phyloP scores from a whole-genome alignment of 495 filamentous ascomycete genomes.

The Darksidea phi region DNA sequence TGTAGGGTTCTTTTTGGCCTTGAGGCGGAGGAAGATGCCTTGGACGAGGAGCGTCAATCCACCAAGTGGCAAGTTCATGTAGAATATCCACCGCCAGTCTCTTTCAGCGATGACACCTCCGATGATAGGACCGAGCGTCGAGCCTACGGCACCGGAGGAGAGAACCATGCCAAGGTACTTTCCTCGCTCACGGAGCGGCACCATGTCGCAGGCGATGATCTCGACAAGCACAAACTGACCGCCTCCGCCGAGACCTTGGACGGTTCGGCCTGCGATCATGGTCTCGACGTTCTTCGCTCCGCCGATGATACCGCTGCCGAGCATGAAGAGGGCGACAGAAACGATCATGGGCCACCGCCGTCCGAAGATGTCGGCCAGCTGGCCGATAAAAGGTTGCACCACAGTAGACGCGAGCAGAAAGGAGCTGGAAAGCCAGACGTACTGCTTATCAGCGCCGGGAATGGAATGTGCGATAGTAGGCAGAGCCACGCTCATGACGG shows the following conservation, averaged over 20 bases:
- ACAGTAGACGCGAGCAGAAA: constrained; percentile 43
- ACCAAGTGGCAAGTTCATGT: constrained; percentile 27
- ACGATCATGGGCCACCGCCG: constrained; percentile 21
- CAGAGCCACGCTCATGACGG: no score
- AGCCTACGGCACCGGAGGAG: constrained; percentile 35
- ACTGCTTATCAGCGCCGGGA: constrained; percentile 25
- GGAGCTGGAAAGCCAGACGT: constrained; percentile 48
- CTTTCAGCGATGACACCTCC: constrained; percentile 39
- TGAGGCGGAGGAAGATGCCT: constrained; percentile 19
- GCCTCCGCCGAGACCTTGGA: constrained; percentile 27
- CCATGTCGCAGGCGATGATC: constrained; percentile 47
- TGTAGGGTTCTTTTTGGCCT: constrained; percentile 8
- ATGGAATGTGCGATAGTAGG: no score
- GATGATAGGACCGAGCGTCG: constrained; percentile 44
- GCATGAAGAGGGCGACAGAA: constrained; percentile 14
- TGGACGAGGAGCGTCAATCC: constrained; percentile 9
- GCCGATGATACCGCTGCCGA: constrained; percentile 28
- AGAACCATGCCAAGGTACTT: constrained; percentile 42
- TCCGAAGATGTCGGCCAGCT: constrained; percentile 23
- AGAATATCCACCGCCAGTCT: constrained; percentile 35
- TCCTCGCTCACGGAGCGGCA: constrained; percentile 45
- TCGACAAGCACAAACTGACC: constrained; percentile 37
- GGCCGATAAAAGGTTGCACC: constrained; percentile 14
- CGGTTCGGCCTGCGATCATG: constrained; percentile 30
- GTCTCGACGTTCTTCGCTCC: background rate